A percentile compares a stretch with the other conserved stretches of the same genome.
phyloP scores from a whole-genome alignment of 2,329 filamentous ascomycete genomes.

The Westerdykella sp. region DNA sequence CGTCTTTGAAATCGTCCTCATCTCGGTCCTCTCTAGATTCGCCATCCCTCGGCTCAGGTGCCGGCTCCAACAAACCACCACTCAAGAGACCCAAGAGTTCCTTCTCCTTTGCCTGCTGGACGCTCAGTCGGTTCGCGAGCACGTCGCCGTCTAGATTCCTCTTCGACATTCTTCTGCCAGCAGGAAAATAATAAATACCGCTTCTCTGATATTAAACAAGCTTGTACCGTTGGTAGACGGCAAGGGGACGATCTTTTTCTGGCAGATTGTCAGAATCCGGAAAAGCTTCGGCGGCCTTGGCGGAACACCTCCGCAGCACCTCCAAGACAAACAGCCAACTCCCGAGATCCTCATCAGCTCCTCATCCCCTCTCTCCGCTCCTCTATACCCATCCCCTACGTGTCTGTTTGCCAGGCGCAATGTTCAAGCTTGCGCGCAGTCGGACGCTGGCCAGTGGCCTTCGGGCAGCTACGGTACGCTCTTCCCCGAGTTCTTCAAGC shows the following conservation, averaged over 20 bases:
- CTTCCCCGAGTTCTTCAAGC: slow-evolving; percentile 15
- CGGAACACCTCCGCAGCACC: slow-evolving; percentile 22
- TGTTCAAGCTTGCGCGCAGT: slow-evolving; percentile 79
- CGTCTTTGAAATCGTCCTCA: slow-evolving; percentile 50
- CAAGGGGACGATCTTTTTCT: slow-evolving; percentile 22
- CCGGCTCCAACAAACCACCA: slow-evolving; percentile 36
- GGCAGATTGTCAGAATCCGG: slow-evolving; percentile 11
- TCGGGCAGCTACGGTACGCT: slow-evolving; percentile 67
- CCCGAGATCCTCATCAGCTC: slow-evolving; percentile 20
- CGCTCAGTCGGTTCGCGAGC: slow-evolving; percentile 49
- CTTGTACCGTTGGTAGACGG: not conserved
- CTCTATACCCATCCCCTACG: slow-evolving; percentile 11
- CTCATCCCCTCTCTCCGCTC: slow-evolving; percentile 10
- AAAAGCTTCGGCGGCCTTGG: slow-evolving; percentile 28
- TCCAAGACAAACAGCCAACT: slow-evolving; percentile 15
- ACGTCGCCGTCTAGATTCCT: slow-evolving; percentile 45
- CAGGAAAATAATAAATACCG: slow-evolving; percentile 2
- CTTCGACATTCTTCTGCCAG: slow-evolving; percentile 25
- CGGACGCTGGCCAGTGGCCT: slow-evolving; percentile 74
- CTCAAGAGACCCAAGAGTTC: slow-evolving; percentile 53
- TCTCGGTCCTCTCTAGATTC: slow-evolving; percentile 43
- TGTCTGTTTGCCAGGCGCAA: slow-evolving; percentile 45
- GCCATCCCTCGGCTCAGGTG: slow-evolving; percentile 33
- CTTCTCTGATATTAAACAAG: slow-evolving; percentile 11
- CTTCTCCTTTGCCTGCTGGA: slow-evolving; percentile 50